phyloP scores from a whole-genome alignment of 345 rosid species.

The Lepidium aucheri region DNA sequence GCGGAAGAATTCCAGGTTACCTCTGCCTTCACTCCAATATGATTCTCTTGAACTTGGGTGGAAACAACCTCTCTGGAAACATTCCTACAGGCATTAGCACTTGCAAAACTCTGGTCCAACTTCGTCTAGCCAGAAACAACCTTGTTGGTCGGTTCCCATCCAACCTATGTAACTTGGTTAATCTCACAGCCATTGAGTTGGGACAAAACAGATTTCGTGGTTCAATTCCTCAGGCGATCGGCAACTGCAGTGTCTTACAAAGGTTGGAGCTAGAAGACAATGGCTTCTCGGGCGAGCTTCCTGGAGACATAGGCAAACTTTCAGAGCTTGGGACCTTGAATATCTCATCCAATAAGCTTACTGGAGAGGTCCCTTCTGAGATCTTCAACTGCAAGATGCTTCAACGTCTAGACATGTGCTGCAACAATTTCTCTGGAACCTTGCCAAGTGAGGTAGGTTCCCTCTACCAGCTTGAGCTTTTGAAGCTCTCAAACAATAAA shows the following conservation, averaged over 20 bases:
- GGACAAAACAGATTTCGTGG: slow-evolving; percentile 67
- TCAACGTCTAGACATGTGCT: slow-evolving; percentile 78
- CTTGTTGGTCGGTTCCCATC: slow-evolving; percentile 59
- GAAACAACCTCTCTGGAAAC: slow-evolving; percentile 59
- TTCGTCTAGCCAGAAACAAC: slow-evolving; percentile 53
- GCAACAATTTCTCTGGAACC: slow-evolving; percentile 47
- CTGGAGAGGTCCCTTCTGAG: slow-evolving; percentile 58
- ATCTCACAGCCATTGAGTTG: slow-evolving; percentile 61
- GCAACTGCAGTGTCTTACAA: slow-evolving; percentile 57
- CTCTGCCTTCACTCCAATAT: slow-evolving; percentile 53
- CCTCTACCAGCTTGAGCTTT: slow-evolving; percentile 75
- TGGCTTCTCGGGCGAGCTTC: slow-evolving; percentile 53
- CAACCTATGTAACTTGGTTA: slow-evolving; percentile 50
- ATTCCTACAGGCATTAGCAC: slow-evolving; percentile 54
- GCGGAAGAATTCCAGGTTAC: slow-evolving; percentile 55
- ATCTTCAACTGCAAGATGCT: slow-evolving; percentile 69
- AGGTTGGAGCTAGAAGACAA: slow-evolving; percentile 63
- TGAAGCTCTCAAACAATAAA: slow-evolving; percentile 67
- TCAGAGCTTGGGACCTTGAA: slow-evolving; percentile 61
- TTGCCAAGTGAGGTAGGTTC: slow-evolving; percentile 54
- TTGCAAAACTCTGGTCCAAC: slow-evolving; percentile 59
- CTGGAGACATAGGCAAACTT: slow-evolving; percentile 64
- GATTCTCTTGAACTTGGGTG: slow-evolving; percentile 54
- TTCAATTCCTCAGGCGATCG: slow-evolving; percentile 55
- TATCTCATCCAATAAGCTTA: slow-evolving; percentile 61